Evolutionary conservation across 2,329 filamentous ascomycete species (phyloP).

Genomic region (Sclerotinia nivalis): DNA sequence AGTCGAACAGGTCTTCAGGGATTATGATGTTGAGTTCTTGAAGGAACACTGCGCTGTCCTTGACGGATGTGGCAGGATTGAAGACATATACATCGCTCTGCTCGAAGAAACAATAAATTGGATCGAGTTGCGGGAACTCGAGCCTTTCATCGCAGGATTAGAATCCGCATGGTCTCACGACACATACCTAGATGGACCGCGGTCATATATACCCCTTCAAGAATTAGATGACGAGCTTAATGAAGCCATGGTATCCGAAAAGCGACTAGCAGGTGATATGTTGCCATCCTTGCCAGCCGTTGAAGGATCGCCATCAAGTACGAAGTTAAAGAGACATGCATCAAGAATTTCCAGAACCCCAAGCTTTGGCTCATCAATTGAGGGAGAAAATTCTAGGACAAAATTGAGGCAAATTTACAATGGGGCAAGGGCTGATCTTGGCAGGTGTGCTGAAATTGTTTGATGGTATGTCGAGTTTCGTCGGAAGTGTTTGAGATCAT

Average conservation of each 20-base stretch:
- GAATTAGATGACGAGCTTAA: background rate
- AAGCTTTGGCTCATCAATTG: constrained; percentile 47
- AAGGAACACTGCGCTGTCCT: constrained; percentile 56
- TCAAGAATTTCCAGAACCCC: constrained; percentile 54
- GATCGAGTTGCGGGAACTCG: constrained; percentile 49
- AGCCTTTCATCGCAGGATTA: constrained; percentile 53
- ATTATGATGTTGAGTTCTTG: constrained; percentile 55
- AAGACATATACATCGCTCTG: constrained; percentile 62
- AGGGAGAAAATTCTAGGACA: constrained; percentile 34
- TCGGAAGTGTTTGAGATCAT: constrained; percentile 20
- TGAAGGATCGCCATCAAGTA: constrained; percentile 28
- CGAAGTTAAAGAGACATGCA: constrained; percentile 51
- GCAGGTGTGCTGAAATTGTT: constrained; percentile 37
- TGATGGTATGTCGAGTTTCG: constrained; percentile 24
- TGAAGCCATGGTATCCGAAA: constrained; percentile 19
- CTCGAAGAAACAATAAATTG: constrained; percentile 55
- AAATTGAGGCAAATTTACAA: constrained; percentile 37
- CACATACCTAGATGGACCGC: constrained; percentile 48
- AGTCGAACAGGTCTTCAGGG: background rate
- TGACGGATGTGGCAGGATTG: constrained; percentile 55
- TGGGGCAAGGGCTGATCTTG: constrained; percentile 33
- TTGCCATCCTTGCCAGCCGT: constrained; percentile 29
- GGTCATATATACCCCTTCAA: constrained; percentile 5
- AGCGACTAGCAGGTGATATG: constrained; percentile 50
- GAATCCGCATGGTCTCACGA: constrained; percentile 58